phyloP scores from a whole-genome alignment of 2,329 filamentous ascomycete genomes.

The Fusarium sp. region DNA sequence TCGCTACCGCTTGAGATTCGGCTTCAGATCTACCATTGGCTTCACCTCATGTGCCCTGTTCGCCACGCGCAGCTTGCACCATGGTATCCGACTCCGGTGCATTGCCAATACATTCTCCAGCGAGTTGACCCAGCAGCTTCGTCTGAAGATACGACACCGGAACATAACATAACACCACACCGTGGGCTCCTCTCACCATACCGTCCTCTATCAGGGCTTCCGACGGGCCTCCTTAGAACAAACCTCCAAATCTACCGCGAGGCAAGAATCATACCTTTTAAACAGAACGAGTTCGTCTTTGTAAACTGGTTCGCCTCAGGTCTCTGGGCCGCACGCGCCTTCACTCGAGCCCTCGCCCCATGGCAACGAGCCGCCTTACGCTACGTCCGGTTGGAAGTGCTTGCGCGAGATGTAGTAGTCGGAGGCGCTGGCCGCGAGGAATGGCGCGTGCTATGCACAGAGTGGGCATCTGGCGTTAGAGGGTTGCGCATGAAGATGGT shows the following conservation, averaged over 20 bases:
- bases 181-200: constrained; percentile 49
- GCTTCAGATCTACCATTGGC: constrained; percentile 61
- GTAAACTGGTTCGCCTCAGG: constrained; percentile 62
- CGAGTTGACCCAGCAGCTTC: constrained; percentile 18
- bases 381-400: constrained; percentile 58
- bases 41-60: constrained; percentile 56
- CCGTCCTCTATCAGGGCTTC: constrained; percentile 57
- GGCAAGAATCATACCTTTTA: constrained; percentile 57
- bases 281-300: constrained; percentile 61
- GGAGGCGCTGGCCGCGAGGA: constrained; percentile 47
- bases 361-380: constrained; percentile 61
- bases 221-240: constrained; percentile 56
- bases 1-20: constrained; percentile 61
- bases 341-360: constrained; percentile 51
- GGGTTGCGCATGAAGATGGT: constrained; percentile 58
- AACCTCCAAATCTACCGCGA: constrained; percentile 61
- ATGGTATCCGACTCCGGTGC: constrained; percentile 55
- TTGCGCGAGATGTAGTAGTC: constrained; percentile 54
- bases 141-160: neutral
- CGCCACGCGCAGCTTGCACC: constrained; percentile 56
- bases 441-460: constrained; percentile 56
- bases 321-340: constrained; percentile 56
- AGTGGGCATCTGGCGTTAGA: constrained; percentile 54
- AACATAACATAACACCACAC: neutral
- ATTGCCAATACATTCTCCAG: constrained; percentile 52